These are phyloP conservation scores for Sclerotinia sclerotiorum DNA, from an alignment of 2,329 filamentous ascomycete genomes.

Conservation along the genomic window DNA sequence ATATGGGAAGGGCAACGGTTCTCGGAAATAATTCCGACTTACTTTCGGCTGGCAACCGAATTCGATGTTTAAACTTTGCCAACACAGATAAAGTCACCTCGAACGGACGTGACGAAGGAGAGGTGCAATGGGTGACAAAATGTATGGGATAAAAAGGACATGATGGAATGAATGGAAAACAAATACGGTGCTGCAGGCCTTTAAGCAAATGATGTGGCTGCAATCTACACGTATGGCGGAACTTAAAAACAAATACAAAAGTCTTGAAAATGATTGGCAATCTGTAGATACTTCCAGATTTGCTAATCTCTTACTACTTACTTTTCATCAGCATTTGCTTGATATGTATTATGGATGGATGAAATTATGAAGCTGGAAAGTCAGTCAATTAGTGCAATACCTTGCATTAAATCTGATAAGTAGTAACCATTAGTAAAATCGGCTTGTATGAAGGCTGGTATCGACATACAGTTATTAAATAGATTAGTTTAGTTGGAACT, in stretches of 20 bases:
- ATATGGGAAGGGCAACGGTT: background rate
- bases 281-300: slow-evolving; percentile 5
- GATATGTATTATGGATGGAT: slow-evolving; percentile 1
- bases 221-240: background rate
- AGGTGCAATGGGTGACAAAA: background rate
- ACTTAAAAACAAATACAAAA: background rate
- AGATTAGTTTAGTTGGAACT: too few species aligned
- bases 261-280: slow-evolving; percentile 6
- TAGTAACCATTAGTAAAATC: background rate
- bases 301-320: background rate
- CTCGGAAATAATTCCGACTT: background rate
- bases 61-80: background rate
- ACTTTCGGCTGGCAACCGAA: slow-evolving; percentile 1
- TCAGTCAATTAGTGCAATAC: too few species aligned
- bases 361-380: background rate
- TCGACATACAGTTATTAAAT: background rate
- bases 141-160: background rate
- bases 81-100: background rate
- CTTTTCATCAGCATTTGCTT: slow-evolving; percentile 1
- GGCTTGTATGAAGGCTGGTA: background rate
- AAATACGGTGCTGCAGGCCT: background rate
- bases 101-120: background rate
- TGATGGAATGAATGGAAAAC: background rate
- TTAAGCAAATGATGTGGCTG: background rate
- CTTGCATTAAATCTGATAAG: background rate